phyloP scores from a whole-genome alignment of 345 rosid genomes.

The Turnera subulata region DNA sequence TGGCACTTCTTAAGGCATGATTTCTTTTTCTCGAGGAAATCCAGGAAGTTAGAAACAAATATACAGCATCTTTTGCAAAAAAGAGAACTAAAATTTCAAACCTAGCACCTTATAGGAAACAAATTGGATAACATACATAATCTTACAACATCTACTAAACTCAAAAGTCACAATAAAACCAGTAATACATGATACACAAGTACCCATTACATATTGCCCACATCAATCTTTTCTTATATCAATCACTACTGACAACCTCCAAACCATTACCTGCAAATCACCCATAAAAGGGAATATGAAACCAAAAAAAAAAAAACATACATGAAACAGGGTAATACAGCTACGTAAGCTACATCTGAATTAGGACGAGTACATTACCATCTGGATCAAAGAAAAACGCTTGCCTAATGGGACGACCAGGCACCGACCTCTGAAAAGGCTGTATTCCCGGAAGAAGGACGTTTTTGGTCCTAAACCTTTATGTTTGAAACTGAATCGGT shows the following conservation, averaged over 20 bases:
- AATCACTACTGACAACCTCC: constrained; percentile 69
- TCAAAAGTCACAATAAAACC: too few species aligned
- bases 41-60: too few species aligned
- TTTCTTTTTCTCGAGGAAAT: too few species aligned
- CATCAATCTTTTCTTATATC: constrained; percentile 1
- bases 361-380: constrained; percentile 48
- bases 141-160: neutral
- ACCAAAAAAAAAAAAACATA: neutral
- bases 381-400: constrained; percentile 96
- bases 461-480: too few species aligned
- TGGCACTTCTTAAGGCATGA: too few species aligned
- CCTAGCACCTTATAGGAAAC: too few species aligned
- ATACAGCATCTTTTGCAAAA: too few species aligned
- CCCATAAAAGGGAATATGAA: neutral
- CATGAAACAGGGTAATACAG: too few species aligned
- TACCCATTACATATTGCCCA: neutral
- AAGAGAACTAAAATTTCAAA: too few species aligned
- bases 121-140: neutral
- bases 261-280: constrained; percentile 71
- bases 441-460: too few species aligned
- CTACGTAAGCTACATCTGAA: neutral
- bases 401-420: constrained; percentile 68
- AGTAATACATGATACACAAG: too few species aligned
- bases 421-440: constrained; percentile 60
- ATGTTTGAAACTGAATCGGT: too few species aligned